Percentiles rank a stretch among this genome's conserved stretches.
Conservation (phyloP, 768 basidiomycete genomes). For the Tephrocybe sp. region DNA sequence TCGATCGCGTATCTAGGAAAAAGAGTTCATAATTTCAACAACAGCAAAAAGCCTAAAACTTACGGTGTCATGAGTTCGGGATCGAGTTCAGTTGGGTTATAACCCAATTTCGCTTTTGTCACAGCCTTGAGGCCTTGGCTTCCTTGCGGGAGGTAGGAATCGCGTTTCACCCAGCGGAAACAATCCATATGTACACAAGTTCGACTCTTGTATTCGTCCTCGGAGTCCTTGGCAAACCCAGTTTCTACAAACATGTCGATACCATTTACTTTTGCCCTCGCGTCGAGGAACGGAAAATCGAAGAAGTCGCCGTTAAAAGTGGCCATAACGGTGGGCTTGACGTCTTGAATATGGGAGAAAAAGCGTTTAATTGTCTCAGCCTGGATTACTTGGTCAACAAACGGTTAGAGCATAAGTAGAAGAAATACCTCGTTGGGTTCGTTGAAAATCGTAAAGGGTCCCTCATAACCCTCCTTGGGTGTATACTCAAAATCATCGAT, state of each 20-base stretch:
- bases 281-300: slow-evolving; percentile 96
- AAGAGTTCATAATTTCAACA: neutral
- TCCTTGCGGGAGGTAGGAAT: slow-evolving; percentile 97
- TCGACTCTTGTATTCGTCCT: slow-evolving; percentile 93
- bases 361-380: slow-evolving; percentile 80
- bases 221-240: slow-evolving; percentile 87
- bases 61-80: slow-evolving; percentile 99
- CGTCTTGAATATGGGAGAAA: slow-evolving; percentile 91
- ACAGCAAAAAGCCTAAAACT: slow-evolving; percentile 26
- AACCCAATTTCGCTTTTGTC: slow-evolving; percentile 93
- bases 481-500: slow-evolving; percentile 99
- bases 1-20: slow-evolving; percentile 84
- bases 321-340: slow-evolving; percentile 95
- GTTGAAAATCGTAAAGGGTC: slow-evolving; percentile 94
- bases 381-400: slow-evolving; percentile 33
- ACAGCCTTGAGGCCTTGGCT: slow-evolving; percentile 98
- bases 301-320: slow-evolving; percentile 99
- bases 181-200: slow-evolving; percentile 98
- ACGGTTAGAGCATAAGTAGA: neutral
- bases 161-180: slow-evolving; percentile 99
- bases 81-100: slow-evolving; percentile 95
- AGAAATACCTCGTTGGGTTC: slow-evolving; percentile 80
- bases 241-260: slow-evolving; percentile 97
- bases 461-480: slow-evolving; percentile 96
- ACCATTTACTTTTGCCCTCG: slow-evolving; percentile 80